Conservation (phyloP, 2,329 filamentous ascomycete species). For the Arthrinium puccinioides region DNA sequence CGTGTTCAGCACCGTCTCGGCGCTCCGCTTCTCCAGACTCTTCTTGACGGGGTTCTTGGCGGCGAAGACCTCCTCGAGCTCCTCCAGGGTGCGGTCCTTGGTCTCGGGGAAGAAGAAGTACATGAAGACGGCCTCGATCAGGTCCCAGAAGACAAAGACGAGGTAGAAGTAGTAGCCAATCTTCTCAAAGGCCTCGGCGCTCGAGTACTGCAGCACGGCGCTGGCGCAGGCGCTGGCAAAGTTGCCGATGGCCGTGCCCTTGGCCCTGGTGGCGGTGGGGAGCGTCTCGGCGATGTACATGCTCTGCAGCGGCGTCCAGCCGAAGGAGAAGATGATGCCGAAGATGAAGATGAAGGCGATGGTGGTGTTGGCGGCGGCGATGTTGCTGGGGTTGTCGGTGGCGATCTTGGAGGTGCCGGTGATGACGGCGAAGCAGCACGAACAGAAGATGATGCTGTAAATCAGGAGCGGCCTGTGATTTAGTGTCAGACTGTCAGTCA, state of each 20-base stretch:
- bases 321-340: constrained; percentile 42
- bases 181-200: constrained; percentile 31
- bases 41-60: constrained; percentile 27
- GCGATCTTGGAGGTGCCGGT: constrained; percentile 39
- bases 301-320: constrained; percentile 42
- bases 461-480: constrained; percentile 39
- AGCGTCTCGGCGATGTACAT: constrained; percentile 43
- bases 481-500: not conserved
- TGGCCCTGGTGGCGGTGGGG: constrained; percentile 35
- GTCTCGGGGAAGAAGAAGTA: constrained; percentile 28
- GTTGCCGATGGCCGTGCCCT: constrained; percentile 36
- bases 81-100: constrained; percentile 23
- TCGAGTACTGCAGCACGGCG: constrained; percentile 35
- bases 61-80: constrained; percentile 26
- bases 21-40: constrained; percentile 13
- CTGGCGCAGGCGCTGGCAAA: constrained; percentile 29
- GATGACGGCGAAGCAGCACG: constrained; percentile 39
- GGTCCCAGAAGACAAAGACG: constrained; percentile 28
- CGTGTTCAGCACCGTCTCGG: constrained; percentile 4
- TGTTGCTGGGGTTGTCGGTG: constrained; percentile 25
- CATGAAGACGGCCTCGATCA: constrained; percentile 23
- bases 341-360: constrained; percentile 47
- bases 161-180: constrained; percentile 29
- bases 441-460: constrained; percentile 35
- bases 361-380: constrained; percentile 32